These are phyloP conservation scores for Penicillium crustosum DNA, from an alignment of 2,329 filamentous ascomycete species.

Conservation along the genomic window DNA sequence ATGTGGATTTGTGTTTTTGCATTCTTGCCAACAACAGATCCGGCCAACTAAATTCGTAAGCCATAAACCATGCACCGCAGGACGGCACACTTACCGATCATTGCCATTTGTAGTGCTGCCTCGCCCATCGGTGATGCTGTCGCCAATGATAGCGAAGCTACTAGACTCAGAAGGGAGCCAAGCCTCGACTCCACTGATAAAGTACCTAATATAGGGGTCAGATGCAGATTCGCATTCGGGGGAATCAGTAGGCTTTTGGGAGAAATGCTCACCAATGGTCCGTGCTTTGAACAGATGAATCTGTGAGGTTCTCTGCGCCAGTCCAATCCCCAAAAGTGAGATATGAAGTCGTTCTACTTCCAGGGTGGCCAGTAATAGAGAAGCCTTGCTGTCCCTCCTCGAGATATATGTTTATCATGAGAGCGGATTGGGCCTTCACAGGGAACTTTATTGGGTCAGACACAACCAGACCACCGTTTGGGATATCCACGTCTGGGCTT, in stretches of 20 bases:
- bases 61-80: too few species aligned
- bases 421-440: conserved; percentile 51
- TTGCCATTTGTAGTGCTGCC: conserved; percentile 60
- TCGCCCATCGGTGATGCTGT: conserved; percentile 66
- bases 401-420: conserved; percentile 61
- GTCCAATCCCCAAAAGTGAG: conserved; percentile 60
- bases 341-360: conserved; percentile 63
- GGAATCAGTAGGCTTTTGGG: too few species aligned
- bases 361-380: conserved; percentile 64
- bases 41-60: conserved; percentile 49
- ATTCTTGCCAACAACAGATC: conserved; percentile 56
- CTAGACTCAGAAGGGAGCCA: conserved; percentile 47
- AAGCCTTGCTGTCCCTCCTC: conserved; percentile 56
- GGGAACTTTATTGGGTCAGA: conserved; percentile 62
- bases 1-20: conserved; percentile 48
- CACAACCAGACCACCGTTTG: conserved; percentile 58
- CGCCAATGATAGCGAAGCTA: conserved; percentile 58
- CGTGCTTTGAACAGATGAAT: conserved; percentile 35
- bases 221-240: background rate
- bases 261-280: conserved; percentile 43
- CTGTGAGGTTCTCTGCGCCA: conserved; percentile 48
- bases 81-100: conserved; percentile 43
- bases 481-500: conserved; percentile 51
- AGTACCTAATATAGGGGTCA: conserved; percentile 52
- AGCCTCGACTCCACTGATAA: conserved; percentile 59